A percentile compares a stretch with the other conserved stretches of the same genome.
These are phyloP conservation scores for Saccharomyces mikatae DNA, from an alignment of 805 yeast genomes.

Conservation along the genomic window DNA sequence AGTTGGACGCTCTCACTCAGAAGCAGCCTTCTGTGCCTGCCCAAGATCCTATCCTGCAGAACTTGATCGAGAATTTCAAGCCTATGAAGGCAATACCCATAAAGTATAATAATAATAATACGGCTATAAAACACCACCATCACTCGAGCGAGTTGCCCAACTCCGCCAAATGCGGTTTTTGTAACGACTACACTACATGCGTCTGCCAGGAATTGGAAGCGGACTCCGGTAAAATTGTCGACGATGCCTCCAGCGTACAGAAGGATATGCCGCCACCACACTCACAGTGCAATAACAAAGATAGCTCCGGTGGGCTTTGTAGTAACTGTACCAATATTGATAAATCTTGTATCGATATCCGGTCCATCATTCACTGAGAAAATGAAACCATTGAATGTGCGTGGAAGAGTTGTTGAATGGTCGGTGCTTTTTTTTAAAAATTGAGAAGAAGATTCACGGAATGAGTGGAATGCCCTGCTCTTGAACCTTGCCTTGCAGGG, in stretches of 20 bases:
- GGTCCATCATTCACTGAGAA: not conserved
- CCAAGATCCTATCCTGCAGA: slow-evolving; percentile 24
- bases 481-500: too few species aligned
- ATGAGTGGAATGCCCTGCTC: too few species aligned
- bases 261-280: slow-evolving; percentile 7
- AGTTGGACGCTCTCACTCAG: slow-evolving; percentile 11
- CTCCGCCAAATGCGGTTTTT: slow-evolving; percentile 63
- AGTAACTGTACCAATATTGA: slow-evolving; percentile 36
- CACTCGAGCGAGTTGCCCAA: slow-evolving; percentile 1
- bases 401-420: not conserved
- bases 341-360: slow-evolving; percentile 24
- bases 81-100: slow-evolving; percentile 54
- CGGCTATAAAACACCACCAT: slow-evolving; percentile 11
- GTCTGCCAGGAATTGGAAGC: slow-evolving; percentile 73
- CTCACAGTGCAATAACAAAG: slow-evolving; percentile 13
- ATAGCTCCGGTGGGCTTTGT: slow-evolving; percentile 32
- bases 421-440: too few species aligned
- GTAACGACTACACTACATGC: slow-evolving; percentile 87
- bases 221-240: slow-evolving; percentile 23
- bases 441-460: too few species aligned
- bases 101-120: slow-evolving; percentile 13
- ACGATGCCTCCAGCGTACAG: slow-evolving; percentile 16
- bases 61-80: slow-evolving; percentile 35
- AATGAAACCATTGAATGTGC: not conserved
- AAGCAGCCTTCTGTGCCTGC: slow-evolving; percentile 14